phyloP scores from a whole-genome alignment of 352 stramenopile species.

The Globisporangium middletonii region DNA sequence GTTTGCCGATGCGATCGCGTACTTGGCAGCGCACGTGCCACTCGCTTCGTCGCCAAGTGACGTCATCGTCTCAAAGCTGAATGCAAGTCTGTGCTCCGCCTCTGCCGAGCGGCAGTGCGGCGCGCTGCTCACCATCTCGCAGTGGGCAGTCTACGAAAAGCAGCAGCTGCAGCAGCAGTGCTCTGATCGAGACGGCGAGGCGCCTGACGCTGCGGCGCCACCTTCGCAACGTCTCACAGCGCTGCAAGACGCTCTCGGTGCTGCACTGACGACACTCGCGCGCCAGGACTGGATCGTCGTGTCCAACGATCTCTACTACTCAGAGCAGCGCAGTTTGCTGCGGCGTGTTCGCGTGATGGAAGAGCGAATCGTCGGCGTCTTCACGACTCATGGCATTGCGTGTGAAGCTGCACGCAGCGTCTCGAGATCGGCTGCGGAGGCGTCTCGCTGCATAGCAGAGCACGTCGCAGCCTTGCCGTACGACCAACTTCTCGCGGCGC shows the following conservation, averaged over 20 bases:
- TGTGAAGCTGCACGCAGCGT: not conserved
- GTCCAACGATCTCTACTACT: constrained; percentile 27
- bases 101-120: constrained; percentile 62
- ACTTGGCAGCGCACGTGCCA: constrained; percentile 28
- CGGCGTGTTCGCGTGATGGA: constrained; percentile 54
- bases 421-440: constrained; percentile 24
- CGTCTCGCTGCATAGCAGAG: constrained; percentile 66
- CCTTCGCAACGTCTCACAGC: constrained; percentile 1
- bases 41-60: constrained; percentile 11
- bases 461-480: constrained; percentile 48
- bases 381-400: constrained; percentile 23
- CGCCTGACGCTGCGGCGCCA: constrained; percentile 1
- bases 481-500: constrained; percentile 26
- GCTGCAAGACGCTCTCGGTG: constrained; percentile 21
- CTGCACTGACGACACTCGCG: constrained; percentile 26
- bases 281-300: constrained; percentile 37
- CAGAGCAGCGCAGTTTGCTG: constrained; percentile 42
- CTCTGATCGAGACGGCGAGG: not conserved
- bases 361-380: constrained; percentile 43
- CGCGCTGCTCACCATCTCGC: constrained; percentile 37
- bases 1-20: constrained; percentile 56
- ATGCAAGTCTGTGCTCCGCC: constrained; percentile 22
- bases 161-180: constrained; percentile 3
- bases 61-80: constrained; percentile 19
- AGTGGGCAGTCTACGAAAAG: constrained; percentile 46